A percentile compares a stretch with the other conserved stretches of the same genome.
phyloP scores from a whole-genome alignment of 2,329 filamentous ascomycete genomes.

The Torrubiella hemipterigena region DNA sequence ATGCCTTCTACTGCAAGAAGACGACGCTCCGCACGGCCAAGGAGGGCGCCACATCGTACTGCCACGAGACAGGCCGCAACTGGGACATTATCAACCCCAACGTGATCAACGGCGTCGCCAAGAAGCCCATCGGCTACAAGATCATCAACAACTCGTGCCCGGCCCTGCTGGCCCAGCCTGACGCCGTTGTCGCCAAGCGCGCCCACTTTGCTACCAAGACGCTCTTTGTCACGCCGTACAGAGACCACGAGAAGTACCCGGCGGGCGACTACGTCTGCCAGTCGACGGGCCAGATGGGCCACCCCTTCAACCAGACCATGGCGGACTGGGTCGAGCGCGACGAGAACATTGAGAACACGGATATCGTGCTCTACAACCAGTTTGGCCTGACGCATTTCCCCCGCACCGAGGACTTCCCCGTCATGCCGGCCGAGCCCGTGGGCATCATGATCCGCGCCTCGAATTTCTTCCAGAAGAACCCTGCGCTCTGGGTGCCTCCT shows the following conservation, averaged over 20 bases:
- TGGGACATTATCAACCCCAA: conserved; percentile 35
- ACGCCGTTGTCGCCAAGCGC: conserved; percentile 23
- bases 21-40: conserved; percentile 13
- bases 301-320: conserved; percentile 10
- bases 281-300: conserved; percentile 24
- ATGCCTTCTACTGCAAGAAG: conserved; percentile 47
- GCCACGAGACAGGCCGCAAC: conserved; percentile 18
- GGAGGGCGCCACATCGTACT: conserved; percentile 13
- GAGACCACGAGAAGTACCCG: conserved; percentile 28
- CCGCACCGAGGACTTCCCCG: conserved; percentile 53
- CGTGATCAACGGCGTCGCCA: conserved; percentile 24
- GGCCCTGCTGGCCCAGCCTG: conserved; percentile 27
- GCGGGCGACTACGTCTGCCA: conserved; percentile 31
- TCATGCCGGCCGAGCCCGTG: conserved; percentile 52
- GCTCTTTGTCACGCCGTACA: conserved; percentile 30
- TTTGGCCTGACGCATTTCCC: conserved; percentile 48
- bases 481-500: conserved; percentile 35
- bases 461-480: conserved; percentile 41
- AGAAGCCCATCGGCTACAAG: conserved; percentile 32
- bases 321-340: conserved; percentile 36
- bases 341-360: conserved; percentile 36
- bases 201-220: conserved; percentile 28
- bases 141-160: conserved; percentile 34
- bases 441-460: conserved; percentile 35
- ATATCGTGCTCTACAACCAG: conserved; percentile 39